phyloP scores from a whole-genome alignment of 345 rosid genomes.

The Eucalyptus sp. region DNA sequence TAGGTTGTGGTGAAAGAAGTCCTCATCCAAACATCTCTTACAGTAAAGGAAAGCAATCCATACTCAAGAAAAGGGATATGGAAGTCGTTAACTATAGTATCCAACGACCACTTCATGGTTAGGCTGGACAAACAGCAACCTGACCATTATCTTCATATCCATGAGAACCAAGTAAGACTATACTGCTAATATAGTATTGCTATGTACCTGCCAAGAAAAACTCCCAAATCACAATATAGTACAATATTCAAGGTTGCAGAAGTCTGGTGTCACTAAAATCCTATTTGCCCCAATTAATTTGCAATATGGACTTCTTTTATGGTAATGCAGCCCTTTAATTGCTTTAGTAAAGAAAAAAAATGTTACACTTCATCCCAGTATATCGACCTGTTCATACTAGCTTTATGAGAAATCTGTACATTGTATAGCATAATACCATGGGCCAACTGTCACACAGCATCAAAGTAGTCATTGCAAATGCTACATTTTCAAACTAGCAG shows the following conservation, averaged over 20 bases:
- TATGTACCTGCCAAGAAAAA: slow-evolving; percentile 18
- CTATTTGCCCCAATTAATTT: background rate
- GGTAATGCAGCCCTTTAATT: background rate
- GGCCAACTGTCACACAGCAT: background rate
- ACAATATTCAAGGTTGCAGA: background rate
- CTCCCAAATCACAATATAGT: background rate
- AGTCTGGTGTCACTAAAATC: background rate
- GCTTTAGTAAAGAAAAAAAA: background rate
- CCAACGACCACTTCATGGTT: background rate
- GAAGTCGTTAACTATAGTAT: background rate
- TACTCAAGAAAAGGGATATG: background rate
- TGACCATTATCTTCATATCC: slow-evolving; percentile 1
- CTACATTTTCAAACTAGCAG: background rate
- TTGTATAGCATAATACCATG: background rate
- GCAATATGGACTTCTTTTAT: background rate
- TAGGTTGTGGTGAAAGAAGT: background rate
- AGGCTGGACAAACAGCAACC: slow-evolving; percentile 8
- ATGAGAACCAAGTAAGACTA: background rate
- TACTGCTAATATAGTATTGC: slow-evolving; percentile 3
- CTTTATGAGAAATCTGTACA: background rate
- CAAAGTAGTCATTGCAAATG: background rate
- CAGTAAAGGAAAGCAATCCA: background rate
- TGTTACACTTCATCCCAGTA: background rate
- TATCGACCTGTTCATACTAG: background rate
- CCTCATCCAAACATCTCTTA: background rate